Evolutionary conservation across 306 rosid genomes (phyloP), one percentile per base, ranked within the genome.

Genomic region (Sicyos edulis): DNA sequence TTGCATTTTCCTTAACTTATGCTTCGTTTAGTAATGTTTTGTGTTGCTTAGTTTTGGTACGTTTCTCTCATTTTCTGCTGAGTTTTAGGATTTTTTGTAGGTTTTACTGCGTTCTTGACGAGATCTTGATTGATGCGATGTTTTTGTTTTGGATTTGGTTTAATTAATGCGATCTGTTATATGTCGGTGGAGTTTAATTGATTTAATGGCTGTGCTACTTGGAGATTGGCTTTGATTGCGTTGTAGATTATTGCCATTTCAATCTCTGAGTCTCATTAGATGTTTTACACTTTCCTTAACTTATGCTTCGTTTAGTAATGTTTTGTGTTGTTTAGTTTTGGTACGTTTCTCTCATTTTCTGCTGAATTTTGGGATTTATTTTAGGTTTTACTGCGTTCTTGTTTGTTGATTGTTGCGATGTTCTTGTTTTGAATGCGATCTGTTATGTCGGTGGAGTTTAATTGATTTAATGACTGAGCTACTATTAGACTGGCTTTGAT

Each of bases 51-150:
- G n/a, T n/a, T n/a, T n/a, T n/a, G 17, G 32, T 40, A 19, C 12
- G 4, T 17, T 65, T 44, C 53, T 63, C 7, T n/a, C 11, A 34
- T 40, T 63, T 63, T 37, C 70, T 63, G 24, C 51, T n/a, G 1
- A 9, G n/a, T 1, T 15, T 7, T 32, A 14, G 24, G 63, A 63
- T 1, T 63, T 63, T 34, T 2, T 37, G 20, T 37, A 62, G 50
- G 49, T 34, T 16, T 34, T 62, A 1, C 21, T 61, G 1, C 49
- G 22, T 16, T 37, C 21, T 34, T 7, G 15, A 32, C n/a, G 14
- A 37, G 69, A 63, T 63, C 69, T 62, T 63, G 69, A 40, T 37
- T 63, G 26, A 15, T 37, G 51, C 15, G 51, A n/a, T 63, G 17
- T 37, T 63, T 12, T 14, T 59, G 6, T 24, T 59, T 59, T 26